A percentile compares a stretch with the other conserved stretches of the same genome.
These are phyloP conservation scores for Adansonia rubrostipa DNA, from an alignment of 441 rosid genomes.

Conservation along the genomic window DNA sequence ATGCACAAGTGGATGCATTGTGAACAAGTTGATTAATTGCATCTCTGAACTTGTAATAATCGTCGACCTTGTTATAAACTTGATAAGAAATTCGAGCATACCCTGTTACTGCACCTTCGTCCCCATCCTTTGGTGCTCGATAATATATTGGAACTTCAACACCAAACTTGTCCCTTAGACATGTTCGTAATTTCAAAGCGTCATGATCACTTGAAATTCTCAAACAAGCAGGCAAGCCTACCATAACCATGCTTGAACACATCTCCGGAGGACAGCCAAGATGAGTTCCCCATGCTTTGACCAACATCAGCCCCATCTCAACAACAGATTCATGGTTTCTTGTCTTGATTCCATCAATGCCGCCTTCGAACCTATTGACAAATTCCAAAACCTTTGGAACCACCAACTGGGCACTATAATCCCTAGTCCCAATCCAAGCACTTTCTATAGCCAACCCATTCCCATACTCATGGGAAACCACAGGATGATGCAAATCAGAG, in stretches of 20 bases:
- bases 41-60: constrained; percentile 74
- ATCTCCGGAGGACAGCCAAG: constrained; percentile 84
- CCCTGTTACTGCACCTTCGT: constrained; percentile 53
- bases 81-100: constrained; percentile 87
- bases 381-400: constrained; percentile 76
- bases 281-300: constrained; percentile 82
- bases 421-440: constrained; percentile 93
- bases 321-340: constrained; percentile 74
- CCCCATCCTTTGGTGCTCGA: constrained; percentile 56
- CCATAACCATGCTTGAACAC: constrained; percentile 90
- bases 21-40: constrained; percentile 54
- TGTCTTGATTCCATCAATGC: constrained; percentile 81
- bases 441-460: constrained; percentile 86
- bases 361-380: constrained; percentile 70
- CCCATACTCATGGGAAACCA: constrained; percentile 89
- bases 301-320: constrained; percentile 86
- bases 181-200: constrained; percentile 55
- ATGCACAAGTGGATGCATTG: constrained; percentile 60
- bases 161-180: constrained; percentile 66
- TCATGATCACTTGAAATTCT: constrained; percentile 61
- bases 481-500: constrained; percentile 82
- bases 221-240: constrained; percentile 75
- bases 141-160: constrained; percentile 78
- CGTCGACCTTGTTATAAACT: constrained; percentile 77
- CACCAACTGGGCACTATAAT: constrained; percentile 89